phyloP scores from a whole-genome alignment of 2,329 filamentous ascomycete genomes.

The Phoma sp. region DNA sequence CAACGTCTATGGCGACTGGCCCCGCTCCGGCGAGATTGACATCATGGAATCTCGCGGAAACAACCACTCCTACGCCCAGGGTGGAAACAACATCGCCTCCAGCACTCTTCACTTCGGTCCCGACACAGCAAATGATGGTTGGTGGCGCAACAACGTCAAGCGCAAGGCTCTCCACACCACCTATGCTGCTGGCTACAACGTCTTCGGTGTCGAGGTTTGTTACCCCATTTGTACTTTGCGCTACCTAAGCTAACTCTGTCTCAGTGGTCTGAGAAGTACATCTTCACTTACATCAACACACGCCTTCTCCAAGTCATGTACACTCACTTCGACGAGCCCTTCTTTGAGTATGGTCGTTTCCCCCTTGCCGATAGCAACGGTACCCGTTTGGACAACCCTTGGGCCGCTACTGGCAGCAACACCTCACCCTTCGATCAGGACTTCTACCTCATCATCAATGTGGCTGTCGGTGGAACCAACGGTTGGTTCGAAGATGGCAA shows the following conservation, averaged over 20 bases:
- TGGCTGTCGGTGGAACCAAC: slow-evolving; percentile 79
- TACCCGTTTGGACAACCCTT: slow-evolving; percentile 68
- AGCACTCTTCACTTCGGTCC: slow-evolving; percentile 87
- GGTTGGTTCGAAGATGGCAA: slow-evolving; percentile 83
- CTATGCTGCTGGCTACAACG: slow-evolving; percentile 74
- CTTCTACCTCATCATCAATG: slow-evolving; percentile 79
- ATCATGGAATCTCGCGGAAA: slow-evolving; percentile 83
- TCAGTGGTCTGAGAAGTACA: slow-evolving; percentile 81
- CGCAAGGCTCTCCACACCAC: slow-evolving; percentile 76
- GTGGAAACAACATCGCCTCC: slow-evolving; percentile 81
- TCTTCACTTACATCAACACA: slow-evolving; percentile 86
- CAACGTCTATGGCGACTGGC: slow-evolving; percentile 78
- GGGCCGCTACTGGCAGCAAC: slow-evolving; percentile 66
- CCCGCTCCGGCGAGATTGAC: slow-evolving; percentile 82
- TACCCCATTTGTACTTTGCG: slow-evolving; percentile 1
- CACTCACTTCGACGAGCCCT: slow-evolving; percentile 71
- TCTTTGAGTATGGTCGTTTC: slow-evolving; percentile 75
- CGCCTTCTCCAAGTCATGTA: slow-evolving; percentile 82
- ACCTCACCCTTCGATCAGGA: slow-evolving; percentile 77
- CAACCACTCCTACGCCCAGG: slow-evolving; percentile 76
- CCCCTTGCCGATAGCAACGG: slow-evolving; percentile 70
- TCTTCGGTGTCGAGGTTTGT: slow-evolving; percentile 72
- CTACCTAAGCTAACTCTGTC: slow-evolving; percentile 7
- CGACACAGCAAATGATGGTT: slow-evolving; percentile 73
- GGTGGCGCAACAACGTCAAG: slow-evolving; percentile 86